phyloP scores from a whole-genome alignment of 1,139 yeast genomes.

The Zygoascus meyerae region DNA sequence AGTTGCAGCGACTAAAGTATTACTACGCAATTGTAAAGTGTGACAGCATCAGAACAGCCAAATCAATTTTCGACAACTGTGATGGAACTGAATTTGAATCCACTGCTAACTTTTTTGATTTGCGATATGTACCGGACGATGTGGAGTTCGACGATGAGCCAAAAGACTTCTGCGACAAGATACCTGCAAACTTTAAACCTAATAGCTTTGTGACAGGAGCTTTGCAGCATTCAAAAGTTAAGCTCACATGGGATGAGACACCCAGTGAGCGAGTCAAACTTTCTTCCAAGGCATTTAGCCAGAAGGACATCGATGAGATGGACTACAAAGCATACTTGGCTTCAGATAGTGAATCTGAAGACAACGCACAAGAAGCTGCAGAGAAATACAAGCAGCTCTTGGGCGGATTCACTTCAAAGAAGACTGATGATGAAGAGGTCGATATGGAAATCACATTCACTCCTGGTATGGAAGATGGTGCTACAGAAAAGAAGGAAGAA shows the following conservation, averaged over 20 bases:
- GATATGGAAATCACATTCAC: constrained; percentile 96
- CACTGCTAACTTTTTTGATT: constrained; percentile 89
- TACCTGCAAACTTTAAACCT: constrained; percentile 83
- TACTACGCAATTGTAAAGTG: constrained; percentile 91
- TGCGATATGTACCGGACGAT: constrained; percentile 87
- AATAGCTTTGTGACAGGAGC: constrained; percentile 84
- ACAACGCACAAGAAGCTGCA: constrained; percentile 40
- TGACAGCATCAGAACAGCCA: constrained; percentile 67
- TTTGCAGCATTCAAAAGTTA: constrained; percentile 86
- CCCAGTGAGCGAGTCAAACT: constrained; percentile 83
- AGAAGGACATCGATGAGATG: constrained; percentile 91
- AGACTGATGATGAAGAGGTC: constrained; percentile 42
- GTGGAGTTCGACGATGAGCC: constrained; percentile 75
- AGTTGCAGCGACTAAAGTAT: constrained; percentile 76
- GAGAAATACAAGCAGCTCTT: constrained; percentile 63
- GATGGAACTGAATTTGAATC: constrained; percentile 96
- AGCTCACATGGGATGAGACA: constrained; percentile 96
- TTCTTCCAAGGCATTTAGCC: constrained; percentile 76
- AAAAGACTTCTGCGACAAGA: constrained; percentile 60
- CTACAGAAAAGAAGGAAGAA: constrained; percentile 30
- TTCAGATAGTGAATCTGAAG: constrained; percentile 66
- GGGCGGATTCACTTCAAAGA: constrained; percentile 38
- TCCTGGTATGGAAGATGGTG: constrained; percentile 65
- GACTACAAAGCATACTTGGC: constrained; percentile 95
- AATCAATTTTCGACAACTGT: constrained; percentile 71